Conservation (phyloP, 2,329 filamentous ascomycete species). For the Sporothrix luriei region DNA sequence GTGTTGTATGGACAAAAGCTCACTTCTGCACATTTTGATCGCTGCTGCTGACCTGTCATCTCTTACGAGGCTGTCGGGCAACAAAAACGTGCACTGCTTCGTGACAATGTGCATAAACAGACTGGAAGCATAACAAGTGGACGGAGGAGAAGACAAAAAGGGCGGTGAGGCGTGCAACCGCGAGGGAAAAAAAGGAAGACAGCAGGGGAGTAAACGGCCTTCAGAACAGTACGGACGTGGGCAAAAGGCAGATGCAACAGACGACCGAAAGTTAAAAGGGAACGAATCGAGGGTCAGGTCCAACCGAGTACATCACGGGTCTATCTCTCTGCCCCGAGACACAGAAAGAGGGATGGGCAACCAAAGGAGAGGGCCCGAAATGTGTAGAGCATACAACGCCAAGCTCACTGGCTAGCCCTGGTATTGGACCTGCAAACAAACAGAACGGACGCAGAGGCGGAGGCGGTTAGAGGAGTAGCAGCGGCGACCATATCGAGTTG, state of each 20-base stretch:
- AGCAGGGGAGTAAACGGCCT: neutral
- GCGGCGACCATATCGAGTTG: neutral
- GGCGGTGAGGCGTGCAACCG: neutral
- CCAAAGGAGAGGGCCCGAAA: neutral
- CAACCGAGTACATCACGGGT: neutral
- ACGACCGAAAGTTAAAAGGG: neutral
- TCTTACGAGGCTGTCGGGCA: conserved; percentile 4
- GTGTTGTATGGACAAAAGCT: neutral
- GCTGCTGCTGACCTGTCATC: neutral
- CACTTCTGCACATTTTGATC: neutral
- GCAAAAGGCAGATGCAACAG: neutral
- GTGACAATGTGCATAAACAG: neutral
- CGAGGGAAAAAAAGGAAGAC: neutral
- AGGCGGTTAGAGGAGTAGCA: neutral
- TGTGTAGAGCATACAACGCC: no score
- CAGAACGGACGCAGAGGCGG: neutral
- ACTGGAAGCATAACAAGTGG: neutral
- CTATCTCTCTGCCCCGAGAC: conserved; percentile 2
- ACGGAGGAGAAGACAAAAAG: neutral
- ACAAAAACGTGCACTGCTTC: neutral
- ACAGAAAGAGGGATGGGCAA: neutral
- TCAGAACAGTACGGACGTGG: neutral
- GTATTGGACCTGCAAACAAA: neutral
- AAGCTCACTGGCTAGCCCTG: neutral
- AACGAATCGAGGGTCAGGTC: neutral